Percentiles rank a stretch among this genome's conserved stretches.
Conservation (phyloP, 1,284 basidiomycete genomes). For the Sutorius eximius region DNA sequence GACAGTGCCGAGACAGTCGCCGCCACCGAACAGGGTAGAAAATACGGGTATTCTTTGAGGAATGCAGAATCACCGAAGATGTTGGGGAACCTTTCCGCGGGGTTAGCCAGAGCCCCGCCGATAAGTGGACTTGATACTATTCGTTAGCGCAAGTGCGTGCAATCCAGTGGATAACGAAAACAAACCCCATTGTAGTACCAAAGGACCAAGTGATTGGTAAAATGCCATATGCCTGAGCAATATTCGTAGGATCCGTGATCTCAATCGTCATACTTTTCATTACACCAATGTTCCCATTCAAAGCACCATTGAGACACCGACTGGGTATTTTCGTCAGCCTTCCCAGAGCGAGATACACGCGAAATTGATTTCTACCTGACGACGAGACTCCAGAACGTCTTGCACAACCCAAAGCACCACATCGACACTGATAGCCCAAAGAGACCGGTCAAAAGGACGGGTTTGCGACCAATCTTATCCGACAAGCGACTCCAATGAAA, state of each 20-base stretch:
- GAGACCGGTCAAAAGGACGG: conserved; percentile 59
- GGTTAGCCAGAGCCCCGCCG: conserved; percentile 59
- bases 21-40: conserved; percentile 59
- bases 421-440: conserved; percentile 59
- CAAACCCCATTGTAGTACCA: conserved; percentile 45
- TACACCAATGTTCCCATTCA: conserved; percentile 50
- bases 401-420: conserved; percentile 63
- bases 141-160: background rate
- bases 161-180: background rate
- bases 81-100: conserved; percentile 56
- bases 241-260: conserved; percentile 40
- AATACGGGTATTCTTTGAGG: conserved; percentile 63
- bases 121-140: conserved; percentile 50
- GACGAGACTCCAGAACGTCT: conserved; percentile 55
- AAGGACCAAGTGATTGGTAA: conserved; percentile 48
- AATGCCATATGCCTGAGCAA: conserved; percentile 38
- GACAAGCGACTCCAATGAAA: conserved; percentile 68
- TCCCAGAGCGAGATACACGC: background rate
- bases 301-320: conserved; percentile 39
- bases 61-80: conserved; percentile 51
- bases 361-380: conserved; percentile 41
- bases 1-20: conserved; percentile 48
- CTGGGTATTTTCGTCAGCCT: conserved; percentile 16
- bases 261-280: conserved; percentile 42
- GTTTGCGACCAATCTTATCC: conserved; percentile 64